A percentile compares a stretch with the other conserved stretches of the same genome.
phyloP scores from a whole-genome alignment of 2,329 filamentous ascomycete genomes.

The Calonectria henricotiae region DNA sequence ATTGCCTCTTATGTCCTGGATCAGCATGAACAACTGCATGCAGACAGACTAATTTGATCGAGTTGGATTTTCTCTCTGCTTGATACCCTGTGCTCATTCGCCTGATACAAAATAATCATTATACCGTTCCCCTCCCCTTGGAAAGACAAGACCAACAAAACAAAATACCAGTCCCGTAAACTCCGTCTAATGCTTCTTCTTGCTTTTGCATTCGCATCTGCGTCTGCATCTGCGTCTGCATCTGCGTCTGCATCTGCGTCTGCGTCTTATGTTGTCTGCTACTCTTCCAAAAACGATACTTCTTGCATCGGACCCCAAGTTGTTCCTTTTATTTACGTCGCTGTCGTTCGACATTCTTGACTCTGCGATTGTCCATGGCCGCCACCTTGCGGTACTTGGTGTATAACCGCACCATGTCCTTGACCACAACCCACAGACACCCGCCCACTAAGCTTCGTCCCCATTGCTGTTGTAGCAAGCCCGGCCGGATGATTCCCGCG shows the following conservation, averaged over 20 bases:
- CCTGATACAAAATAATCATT: conserved; percentile 9
- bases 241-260: neutral
- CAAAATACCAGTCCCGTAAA: conserved; percentile 22
- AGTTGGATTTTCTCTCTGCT: conserved; percentile 20
- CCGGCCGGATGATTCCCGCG: conserved; percentile 63
- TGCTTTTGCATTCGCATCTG: too few species aligned
- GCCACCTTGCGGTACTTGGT: conserved; percentile 76
- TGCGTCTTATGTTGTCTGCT: neutral
- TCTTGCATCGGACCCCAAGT: neutral
- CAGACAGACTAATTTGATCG: neutral
- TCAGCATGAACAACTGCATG: neutral
- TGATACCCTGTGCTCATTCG: conserved; percentile 3
- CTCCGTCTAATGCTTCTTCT: conserved; percentile 32
- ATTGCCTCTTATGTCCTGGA: neutral
- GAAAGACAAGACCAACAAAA: conserved; percentile 10
- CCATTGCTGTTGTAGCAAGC: conserved; percentile 88
- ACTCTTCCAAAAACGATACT: conserved; percentile 10
- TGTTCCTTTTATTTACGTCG: conserved; percentile 54
- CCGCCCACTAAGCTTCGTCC: conserved; percentile 91
- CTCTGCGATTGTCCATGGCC: conserved; percentile 69
- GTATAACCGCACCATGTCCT: conserved; percentile 76
- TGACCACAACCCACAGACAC: conserved; percentile 88
- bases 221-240: neutral
- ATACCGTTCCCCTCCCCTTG: neutral
- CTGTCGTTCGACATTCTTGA: conserved; percentile 67